phyloP scores from a whole-genome alignment of 805 yeast genomes.

The Diddensiella santjacobensis region DNA sequence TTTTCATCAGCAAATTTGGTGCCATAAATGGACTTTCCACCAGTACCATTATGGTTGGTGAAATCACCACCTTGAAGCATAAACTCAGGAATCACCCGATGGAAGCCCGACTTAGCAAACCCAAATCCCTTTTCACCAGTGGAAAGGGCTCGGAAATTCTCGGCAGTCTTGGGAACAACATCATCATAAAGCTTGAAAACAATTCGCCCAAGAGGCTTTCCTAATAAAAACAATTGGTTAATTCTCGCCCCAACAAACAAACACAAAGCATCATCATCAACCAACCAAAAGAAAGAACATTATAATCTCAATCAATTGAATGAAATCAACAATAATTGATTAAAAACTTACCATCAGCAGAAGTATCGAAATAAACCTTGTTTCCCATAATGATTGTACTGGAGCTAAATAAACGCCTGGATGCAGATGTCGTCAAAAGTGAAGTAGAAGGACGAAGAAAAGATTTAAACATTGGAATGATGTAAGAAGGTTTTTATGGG shows the following conservation, averaged over 20 bases:
- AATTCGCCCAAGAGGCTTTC: conserved; percentile 75
- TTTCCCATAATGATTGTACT: conserved; percentile 31
- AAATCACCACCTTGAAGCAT: conserved; percentile 97
- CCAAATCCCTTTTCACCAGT: conserved; percentile 96
- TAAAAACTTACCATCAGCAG: conserved; percentile 52
- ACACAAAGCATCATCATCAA: not conserved
- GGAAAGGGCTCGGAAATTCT: conserved; percentile 90
- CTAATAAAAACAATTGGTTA: conserved; percentile 12
- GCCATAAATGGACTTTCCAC: conserved; percentile 86
- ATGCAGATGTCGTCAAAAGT: conserved; percentile 6
- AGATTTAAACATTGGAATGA: not conserved
- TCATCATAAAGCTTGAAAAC: conserved; percentile 85
- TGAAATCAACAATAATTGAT: not conserved
- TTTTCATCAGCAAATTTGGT: conserved; percentile 74
- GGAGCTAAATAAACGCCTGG: conserved; percentile 17
- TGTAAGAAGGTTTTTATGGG: not conserved
- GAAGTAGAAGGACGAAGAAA: conserved; percentile 43
- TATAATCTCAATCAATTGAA: not conserved
- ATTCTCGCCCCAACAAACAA: no score
- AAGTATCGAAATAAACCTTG: conserved; percentile 74
- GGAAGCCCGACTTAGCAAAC: conserved; percentile 82
- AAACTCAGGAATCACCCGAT: conserved; percentile 94
- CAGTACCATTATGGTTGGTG: conserved; percentile 83
- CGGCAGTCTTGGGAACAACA: conserved; percentile 89
- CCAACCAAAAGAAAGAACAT: not conserved